A percentile compares a stretch with the other conserved stretches of the same genome.
phyloP scores from a whole-genome alignment of 257 asterid species.

The Nicotiana noctiflora region DNA sequence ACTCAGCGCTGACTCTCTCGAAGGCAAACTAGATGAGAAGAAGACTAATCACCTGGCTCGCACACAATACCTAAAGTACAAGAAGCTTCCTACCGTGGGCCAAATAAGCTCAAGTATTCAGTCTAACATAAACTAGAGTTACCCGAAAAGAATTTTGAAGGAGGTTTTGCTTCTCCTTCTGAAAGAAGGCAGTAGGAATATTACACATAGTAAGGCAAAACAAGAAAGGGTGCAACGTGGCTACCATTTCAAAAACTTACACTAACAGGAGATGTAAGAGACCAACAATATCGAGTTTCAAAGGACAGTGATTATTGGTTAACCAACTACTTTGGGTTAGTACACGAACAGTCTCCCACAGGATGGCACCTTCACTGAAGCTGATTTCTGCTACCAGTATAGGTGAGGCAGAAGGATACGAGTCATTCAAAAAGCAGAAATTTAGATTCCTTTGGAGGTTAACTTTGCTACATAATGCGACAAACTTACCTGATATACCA shows the following conservation, averaged over 20 bases:
- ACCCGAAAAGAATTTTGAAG: background rate
- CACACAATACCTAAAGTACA: background rate
- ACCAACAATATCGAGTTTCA: background rate
- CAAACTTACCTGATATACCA: slow-evolving; percentile 69
- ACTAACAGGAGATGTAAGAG: too few species aligned
- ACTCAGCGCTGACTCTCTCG: too few species aligned
- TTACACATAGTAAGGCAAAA: too few species aligned
- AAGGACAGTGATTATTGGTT: background rate
- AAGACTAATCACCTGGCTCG: too few species aligned
- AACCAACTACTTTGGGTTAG: background rate
- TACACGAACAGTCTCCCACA: background rate
- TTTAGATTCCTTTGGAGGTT: background rate
- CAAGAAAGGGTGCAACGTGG: too few species aligned
- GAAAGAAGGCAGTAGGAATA: background rate
- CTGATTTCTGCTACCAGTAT: background rate
- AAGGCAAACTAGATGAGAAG: too few species aligned
- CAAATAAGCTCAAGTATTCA: background rate
- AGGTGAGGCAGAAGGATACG: background rate
- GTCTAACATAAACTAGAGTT: background rate
- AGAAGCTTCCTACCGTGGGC: background rate
- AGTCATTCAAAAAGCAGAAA: background rate
- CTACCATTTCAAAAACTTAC: too few species aligned
- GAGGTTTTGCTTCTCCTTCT: background rate
- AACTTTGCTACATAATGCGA: background rate
- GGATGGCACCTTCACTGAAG: background rate